Percentiles rank a stretch among this genome's conserved stretches.
Conservation (phyloP, 2,329 filamentous ascomycete species). For the Trichoderma asperellum region DNA sequence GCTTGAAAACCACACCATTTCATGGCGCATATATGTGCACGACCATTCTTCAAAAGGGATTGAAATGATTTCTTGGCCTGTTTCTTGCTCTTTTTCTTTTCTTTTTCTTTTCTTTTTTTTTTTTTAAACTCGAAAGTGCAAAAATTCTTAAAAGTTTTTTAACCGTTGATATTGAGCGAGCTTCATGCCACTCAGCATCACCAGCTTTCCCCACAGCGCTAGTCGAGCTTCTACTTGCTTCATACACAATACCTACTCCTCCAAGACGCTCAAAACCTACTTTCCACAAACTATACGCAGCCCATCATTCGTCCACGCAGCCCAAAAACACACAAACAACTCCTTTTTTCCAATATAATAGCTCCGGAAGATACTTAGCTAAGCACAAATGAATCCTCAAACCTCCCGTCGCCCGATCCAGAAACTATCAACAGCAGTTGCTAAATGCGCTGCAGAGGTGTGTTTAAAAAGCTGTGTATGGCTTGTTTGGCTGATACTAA, state of each 20-base stretch:
- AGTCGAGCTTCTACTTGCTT: not conserved
- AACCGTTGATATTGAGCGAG: not conserved
- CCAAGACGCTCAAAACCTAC: not conserved
- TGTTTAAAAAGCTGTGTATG: conserved; percentile 27
- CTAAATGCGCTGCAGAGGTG: conserved; percentile 61
- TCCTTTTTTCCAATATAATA: not conserved
- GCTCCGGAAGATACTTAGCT: too few relatives aligned
- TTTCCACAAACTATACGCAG: not conserved
- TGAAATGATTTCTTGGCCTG: not conserved
- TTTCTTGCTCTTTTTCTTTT: not conserved
- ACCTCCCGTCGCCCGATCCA: conserved; percentile 53
- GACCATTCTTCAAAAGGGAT: not conserved
- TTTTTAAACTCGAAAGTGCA: not conserved
- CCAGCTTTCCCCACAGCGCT: conserved; percentile 13
- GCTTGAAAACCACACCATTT: not conserved
- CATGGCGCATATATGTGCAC: not conserved
- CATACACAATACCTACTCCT: not conserved
- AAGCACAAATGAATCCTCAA: conserved; percentile 10
- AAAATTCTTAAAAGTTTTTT: not conserved
- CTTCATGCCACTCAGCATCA: not conserved
- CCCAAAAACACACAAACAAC: not conserved
- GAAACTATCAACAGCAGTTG: conserved; percentile 57
- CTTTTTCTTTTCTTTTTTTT: not conserved
- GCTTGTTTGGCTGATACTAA: not conserved
- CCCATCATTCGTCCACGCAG: not conserved